Base-by-base conservation (phyloP, 202 grass and related monocot genomes). In the Eragrostis tef region DNA sequence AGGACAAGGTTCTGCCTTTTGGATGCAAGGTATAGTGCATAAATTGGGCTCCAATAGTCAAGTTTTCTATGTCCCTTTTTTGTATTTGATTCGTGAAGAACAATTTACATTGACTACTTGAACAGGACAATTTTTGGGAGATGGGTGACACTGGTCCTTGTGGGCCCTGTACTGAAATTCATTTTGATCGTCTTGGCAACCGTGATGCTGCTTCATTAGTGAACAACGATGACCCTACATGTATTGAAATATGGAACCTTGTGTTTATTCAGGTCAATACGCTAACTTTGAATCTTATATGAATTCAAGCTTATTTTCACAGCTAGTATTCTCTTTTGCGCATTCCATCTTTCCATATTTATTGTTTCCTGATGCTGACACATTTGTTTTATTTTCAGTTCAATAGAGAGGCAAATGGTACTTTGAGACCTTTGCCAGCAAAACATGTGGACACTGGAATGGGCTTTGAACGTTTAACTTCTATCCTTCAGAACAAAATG, bases 131-230 rank as follows among this genome's bases (percentile, higher is more conserved):
- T 64, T 99, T 99, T 47, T 99, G 96, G 96, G 96, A 99, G 85
- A 99, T 95, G 96, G 96, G 96, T 11, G 93, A 99, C 75, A 99
- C 93, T 84, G 96, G 96, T 56, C 96, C 96, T 42, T 99, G 96
- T 73, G 96, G 96, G 11, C 96, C 96, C n/a, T 99, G 96, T 74
- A 99, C 96, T 46, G 96, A 99, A 86, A 99, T 99, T 42, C 93
- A 99, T 88, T 99, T 95, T 77, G 96, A 99, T 63, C 92, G 90
- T 34, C 27, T 99, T 75, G 93, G 93, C 2, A 91, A 87, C 67
- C 89, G 90, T 58, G 93, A 99, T 75, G 96, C 96, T 56, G 89
- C 96, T 79, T 90, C 89, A 0, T 76, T 99, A 78, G 96, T 99
- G 43, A 95, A 99, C 71, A 99, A 95, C 81, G 96, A 99, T 69